Base-by-base conservation (phyloP, 2,329 filamentous ascomycete species). In the Thielaviopsis cerberus region DNA sequence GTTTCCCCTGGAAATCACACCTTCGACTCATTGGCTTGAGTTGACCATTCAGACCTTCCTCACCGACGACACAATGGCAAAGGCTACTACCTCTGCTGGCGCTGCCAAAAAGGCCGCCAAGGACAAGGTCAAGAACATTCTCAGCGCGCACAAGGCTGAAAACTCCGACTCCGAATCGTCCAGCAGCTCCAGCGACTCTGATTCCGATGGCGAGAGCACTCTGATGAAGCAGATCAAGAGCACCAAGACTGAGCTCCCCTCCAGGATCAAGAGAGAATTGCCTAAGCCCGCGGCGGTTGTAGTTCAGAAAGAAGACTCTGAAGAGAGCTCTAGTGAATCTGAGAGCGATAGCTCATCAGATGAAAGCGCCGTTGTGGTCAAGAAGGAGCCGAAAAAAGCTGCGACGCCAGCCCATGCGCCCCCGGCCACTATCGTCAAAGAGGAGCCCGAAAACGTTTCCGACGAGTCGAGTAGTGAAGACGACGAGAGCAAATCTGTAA, bases 131-230 rank as follows among this genome's bases (percentile, higher is more conserved):
- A 60, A 62, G 53, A 62, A 57, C 45, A 58, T 58, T n/a, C 61
- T 64, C 53, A 62, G 63, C 27, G 57, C 61, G 51, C 63, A 59
- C 22, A 57, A 59, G 23, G 52, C 52, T 24, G 57, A 62, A 4
- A 61, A 41, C 48, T 58, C 27, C 53, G 59, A 61, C 7, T 63
- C 64, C 37, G 62, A 65, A 24, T 62, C 63, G 15, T 63, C 62
- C 1, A 63, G 61, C 55, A 68, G 65, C 59, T 67, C 68, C 30
- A 68, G 66, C 41, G 67, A 67, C 50, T 64, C 65, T 26, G 64
- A 66, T 10, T 62, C 63, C 26, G 63, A 65, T 30, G 61, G 62
- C 57, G 61, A 63, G 53, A 15, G 26, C 59, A 58, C 48, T 26
- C 53, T 61, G 10, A 55, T 61, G 24, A 61, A 61, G 53, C 56